A percentile compares a stretch with the other conserved stretches of the same genome.
Evolutionary conservation across 176 grass and related monocot genomes (phyloP).

Genomic region (Lolium rigidum): DNA sequence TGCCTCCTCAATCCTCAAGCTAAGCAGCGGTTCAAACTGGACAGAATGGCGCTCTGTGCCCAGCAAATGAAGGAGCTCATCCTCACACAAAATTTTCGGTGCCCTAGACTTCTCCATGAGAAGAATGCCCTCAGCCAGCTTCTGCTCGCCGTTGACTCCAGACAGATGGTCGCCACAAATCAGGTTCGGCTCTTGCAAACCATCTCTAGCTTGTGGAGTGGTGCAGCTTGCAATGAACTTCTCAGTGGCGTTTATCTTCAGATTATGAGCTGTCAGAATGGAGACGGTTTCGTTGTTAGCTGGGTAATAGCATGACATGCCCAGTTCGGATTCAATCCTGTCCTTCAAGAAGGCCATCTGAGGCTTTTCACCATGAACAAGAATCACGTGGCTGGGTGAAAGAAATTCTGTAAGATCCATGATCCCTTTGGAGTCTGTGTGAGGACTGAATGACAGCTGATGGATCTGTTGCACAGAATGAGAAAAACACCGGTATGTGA

Average conservation of each 20-base stretch:
- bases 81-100: too few species aligned
- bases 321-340: constrained; percentile 75
- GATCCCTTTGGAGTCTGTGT: constrained; percentile 92
- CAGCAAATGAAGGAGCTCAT: constrained; percentile 66
- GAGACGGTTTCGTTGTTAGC: constrained; percentile 78
- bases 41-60: constrained; percentile 56
- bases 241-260: constrained; percentile 70
- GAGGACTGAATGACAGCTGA: constrained; percentile 86
- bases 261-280: constrained; percentile 53
- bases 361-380: constrained; percentile 95
- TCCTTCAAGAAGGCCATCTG: constrained; percentile 86
- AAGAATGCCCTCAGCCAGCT: constrained; percentile 52
- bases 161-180: constrained; percentile 3
- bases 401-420: constrained; percentile 90
- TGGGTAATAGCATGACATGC: constrained; percentile 75
- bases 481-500: not conserved
- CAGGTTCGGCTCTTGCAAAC: constrained; percentile 14
- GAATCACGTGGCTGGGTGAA: constrained; percentile 79
- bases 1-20: constrained; percentile 36
- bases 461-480: constrained; percentile 60
- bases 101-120: not conserved
- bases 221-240: constrained; percentile 63
- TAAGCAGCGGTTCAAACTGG: constrained; percentile 50
- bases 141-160: constrained; percentile 1
- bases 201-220: constrained; percentile 33